A percentile compares a stretch with the other conserved stretches of the same genome.
phyloP scores from a whole-genome alignment of 2,329 filamentous ascomycete genomes.

The Fonsecaea multimorphosa region DNA sequence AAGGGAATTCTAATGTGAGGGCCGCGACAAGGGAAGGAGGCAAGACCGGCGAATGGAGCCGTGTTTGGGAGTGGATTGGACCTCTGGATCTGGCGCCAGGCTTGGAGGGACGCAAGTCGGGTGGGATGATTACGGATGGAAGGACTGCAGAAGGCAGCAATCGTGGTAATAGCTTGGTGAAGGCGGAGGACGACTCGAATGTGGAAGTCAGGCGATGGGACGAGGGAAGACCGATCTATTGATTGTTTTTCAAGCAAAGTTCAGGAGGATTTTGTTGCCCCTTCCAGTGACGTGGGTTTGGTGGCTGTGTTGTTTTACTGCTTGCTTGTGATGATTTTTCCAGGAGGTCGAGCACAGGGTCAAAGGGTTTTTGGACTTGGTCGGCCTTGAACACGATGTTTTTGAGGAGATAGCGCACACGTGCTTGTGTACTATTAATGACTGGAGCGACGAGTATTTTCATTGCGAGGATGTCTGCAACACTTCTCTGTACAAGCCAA shows the following conservation, averaged over 20 bases:
- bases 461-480: too few species aligned
- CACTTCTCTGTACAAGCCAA: not conserved
- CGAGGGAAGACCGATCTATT: conserved; percentile 52
- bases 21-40: conserved; percentile 70
- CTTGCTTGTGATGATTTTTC: not conserved
- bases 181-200: conserved; percentile 39
- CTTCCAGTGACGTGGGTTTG: not conserved
- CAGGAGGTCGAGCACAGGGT: not conserved
- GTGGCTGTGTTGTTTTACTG: not conserved
- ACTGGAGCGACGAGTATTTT: not conserved
- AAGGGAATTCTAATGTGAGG: conserved; percentile 91
- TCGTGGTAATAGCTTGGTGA: conserved; percentile 38
- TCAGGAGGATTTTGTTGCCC: conserved; percentile 7
- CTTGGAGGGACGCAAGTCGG: conserved; percentile 39
- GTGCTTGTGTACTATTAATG: not conserved
- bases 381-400: not conserved
- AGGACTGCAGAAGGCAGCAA: conserved; percentile 22
- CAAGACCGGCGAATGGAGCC: conserved; percentile 62
- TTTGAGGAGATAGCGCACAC: not conserved
- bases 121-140: conserved; percentile 39
- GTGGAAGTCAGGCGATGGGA: conserved; percentile 46
- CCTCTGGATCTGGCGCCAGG: conserved; percentile 54
- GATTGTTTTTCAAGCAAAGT: conserved; percentile 22
- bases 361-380: not conserved
- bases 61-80: conserved; percentile 73